Evolutionary conservation across 495 filamentous ascomycete genomes (phyloP), one percentile per base, ranked within the genome.

Genomic region (Annulohypoxylon stygium): DNA sequence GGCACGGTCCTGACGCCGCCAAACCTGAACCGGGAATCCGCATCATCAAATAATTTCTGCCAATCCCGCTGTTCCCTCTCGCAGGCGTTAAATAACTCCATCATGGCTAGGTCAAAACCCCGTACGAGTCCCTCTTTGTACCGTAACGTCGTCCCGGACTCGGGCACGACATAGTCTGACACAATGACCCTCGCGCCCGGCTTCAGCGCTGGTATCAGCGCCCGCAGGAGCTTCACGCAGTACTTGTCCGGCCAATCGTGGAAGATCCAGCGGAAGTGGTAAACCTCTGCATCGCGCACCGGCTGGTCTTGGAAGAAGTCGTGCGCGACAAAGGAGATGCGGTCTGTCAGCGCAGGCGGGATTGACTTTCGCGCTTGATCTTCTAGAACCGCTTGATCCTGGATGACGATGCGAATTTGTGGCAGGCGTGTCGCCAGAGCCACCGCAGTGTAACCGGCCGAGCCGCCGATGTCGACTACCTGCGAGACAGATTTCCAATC

Each of bases 81-180:
- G 11, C 36, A 6, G 47, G 47, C 11, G 20, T 50, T 50, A n/a
- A 50, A 50, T 18, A 50, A 20, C n/a, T 25, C 47, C 47, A 50
- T 50, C 47, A 50, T 50, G n/a, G 47, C 47, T 14, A 50, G 47
- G 47, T 50, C 47, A 50, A 50, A 50, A 18, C 47, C 47, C 47
- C 47, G 47, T 50, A 50, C 20, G 47, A 25, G 47, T 25, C 47
- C 47, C 47, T 50, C 47, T n/a, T 50, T 50, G n/a, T 50, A 50
- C 20, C n/a, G 47, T 50, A 20, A 18, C 47, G 47, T 25, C 20
- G 47, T 18, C n/a, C 20, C 47, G 47, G 47, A 50, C 47, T 50
- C n/a, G n/a, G 47, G 20, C 5, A 50, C 47, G 47, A 50, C 47
- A 18, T 14, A 39, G 8, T 39, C 36, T 12, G 36, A 39, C 36